Percentiles rank a stretch among this genome's conserved stretches.
These are phyloP conservation scores for Cladochytrium tenue DNA, from an alignment of 371 early-diverging fungal genomes.

Conservation along the genomic window DNA sequence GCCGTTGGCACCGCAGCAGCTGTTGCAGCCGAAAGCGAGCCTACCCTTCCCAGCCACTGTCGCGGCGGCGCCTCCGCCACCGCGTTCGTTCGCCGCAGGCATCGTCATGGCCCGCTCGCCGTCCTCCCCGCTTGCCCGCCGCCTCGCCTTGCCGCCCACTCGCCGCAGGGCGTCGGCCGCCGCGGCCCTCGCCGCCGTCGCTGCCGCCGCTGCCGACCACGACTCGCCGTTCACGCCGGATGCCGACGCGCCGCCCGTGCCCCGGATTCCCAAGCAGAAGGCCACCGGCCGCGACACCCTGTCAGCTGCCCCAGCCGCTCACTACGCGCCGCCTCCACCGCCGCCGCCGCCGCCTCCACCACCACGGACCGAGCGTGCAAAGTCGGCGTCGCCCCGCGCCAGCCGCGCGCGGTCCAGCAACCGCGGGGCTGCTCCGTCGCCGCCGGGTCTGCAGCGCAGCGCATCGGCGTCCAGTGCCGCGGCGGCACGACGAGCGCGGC, in stretches of 20 bases:
- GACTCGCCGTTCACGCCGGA: background rate
- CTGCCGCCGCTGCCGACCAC: background rate
- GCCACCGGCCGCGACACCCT: background rate
- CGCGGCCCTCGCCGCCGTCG: background rate
- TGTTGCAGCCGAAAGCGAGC: background rate
- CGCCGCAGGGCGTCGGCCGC: background rate
- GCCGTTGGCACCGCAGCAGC: background rate
- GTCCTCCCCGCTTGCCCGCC: background rate
- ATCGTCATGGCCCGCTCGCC: background rate
- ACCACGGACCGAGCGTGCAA: no score
- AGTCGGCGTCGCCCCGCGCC: no score
- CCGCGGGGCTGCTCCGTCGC: no score
- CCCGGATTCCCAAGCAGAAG: background rate
- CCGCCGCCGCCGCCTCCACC: background rate
- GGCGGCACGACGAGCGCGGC: no score
- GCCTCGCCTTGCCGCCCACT: background rate
- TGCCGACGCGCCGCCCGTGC: background rate
- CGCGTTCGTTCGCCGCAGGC: background rate
- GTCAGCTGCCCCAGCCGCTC: background rate
- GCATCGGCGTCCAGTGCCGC: no score
- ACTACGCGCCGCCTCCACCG: background rate
- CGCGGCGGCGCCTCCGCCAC: no score
- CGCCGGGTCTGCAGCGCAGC: background rate
- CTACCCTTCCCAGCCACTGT: no score
- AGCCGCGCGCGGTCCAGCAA: no score